Percentiles rank a stretch among this genome's conserved stretches.
phyloP scores from a whole-genome alignment of 2,329 filamentous ascomycete species.

The Verticillium isaacii region DNA sequence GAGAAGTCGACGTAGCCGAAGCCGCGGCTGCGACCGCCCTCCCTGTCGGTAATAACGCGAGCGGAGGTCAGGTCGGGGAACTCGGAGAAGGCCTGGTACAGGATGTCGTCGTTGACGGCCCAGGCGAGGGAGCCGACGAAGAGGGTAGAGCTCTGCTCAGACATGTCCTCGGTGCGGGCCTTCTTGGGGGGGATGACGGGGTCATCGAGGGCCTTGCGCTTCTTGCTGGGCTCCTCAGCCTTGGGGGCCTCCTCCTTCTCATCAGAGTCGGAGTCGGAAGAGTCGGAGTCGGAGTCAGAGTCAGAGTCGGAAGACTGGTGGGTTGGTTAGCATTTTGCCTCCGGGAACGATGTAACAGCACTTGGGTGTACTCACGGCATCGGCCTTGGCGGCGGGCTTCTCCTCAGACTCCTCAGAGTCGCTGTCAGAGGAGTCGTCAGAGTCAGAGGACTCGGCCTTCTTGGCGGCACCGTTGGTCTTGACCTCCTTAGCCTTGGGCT shows the following conservation, averaged over 20 bases:
- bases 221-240: slow-evolving; percentile 50
- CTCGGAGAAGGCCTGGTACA: slow-evolving; percentile 75
- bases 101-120: slow-evolving; percentile 80
- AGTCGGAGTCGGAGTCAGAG: slow-evolving; percentile 22
- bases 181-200: slow-evolving; percentile 54
- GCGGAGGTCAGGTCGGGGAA: slow-evolving; percentile 69
- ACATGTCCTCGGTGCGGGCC: slow-evolving; percentile 53
- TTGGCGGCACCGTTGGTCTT: slow-evolving; percentile 29
- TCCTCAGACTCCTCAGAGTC: slow-evolving; percentile 24
- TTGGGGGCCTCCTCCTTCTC: slow-evolving; percentile 26
- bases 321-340: not conserved
- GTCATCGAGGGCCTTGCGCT: slow-evolving; percentile 60
- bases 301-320: slow-evolving; percentile 21
- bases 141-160: slow-evolving; percentile 58
- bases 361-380: slow-evolving; percentile 8
- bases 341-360: not conserved
- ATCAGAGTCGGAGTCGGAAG: slow-evolving; percentile 26
- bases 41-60: slow-evolving; percentile 80
- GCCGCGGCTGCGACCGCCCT: slow-evolving; percentile 77
- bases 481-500: slow-evolving; percentile 19
- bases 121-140: slow-evolving; percentile 90
- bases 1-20: slow-evolving; percentile 92
- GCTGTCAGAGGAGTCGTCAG: slow-evolving; percentile 25
- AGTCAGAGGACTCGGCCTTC: slow-evolving; percentile 25
- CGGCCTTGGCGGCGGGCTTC: slow-evolving; percentile 12